phyloP scores from a whole-genome alignment of 257 asterid species.

The Henckelia pumila region DNA sequence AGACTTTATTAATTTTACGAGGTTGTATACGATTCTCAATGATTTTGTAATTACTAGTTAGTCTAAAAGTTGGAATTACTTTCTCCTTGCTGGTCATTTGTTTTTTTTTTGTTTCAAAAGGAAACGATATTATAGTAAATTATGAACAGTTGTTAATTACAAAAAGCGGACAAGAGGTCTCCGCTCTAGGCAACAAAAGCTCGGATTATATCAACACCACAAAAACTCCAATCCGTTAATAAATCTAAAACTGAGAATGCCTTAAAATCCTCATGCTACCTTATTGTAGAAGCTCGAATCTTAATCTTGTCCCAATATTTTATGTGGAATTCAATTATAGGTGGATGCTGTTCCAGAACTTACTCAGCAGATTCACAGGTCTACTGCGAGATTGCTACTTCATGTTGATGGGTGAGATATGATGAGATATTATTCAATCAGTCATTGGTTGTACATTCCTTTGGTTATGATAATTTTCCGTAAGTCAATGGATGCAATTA shows the following conservation, averaged over 20 bases:
- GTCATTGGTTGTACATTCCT: background rate
- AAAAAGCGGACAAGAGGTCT: too few relatives aligned
- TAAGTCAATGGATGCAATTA: conserved; percentile 12
- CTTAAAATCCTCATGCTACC: too few relatives aligned
- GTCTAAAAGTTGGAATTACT: background rate
- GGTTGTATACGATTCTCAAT: background rate
- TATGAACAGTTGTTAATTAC: too few relatives aligned
- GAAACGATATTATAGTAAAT: too few relatives aligned
- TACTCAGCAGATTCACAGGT: conserved; percentile 69
- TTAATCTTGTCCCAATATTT: too few relatives aligned
- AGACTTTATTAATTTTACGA: background rate
- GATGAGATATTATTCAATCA: conserved; percentile 20
- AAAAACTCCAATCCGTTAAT: too few relatives aligned
- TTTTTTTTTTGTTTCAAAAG: too few relatives aligned
- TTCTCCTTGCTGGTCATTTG: conserved; percentile 11
- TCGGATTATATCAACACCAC: too few relatives aligned
- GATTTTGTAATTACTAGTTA: conserved; percentile 17
- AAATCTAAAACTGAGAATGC: too few relatives aligned
- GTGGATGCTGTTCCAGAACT: conserved; percentile 98
- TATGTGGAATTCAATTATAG: conserved; percentile 43
- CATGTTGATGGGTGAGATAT: conserved; percentile 83
- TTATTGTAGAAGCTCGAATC: too few relatives aligned
- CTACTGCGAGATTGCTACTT: conserved; percentile 85
- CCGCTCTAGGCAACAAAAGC: too few relatives aligned
- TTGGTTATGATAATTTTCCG: conserved; percentile 7